Evolutionary conservation across 2,329 filamentous ascomycete genomes (phyloP).

Genomic region (Torrubiellomyces zombiae): DNA sequence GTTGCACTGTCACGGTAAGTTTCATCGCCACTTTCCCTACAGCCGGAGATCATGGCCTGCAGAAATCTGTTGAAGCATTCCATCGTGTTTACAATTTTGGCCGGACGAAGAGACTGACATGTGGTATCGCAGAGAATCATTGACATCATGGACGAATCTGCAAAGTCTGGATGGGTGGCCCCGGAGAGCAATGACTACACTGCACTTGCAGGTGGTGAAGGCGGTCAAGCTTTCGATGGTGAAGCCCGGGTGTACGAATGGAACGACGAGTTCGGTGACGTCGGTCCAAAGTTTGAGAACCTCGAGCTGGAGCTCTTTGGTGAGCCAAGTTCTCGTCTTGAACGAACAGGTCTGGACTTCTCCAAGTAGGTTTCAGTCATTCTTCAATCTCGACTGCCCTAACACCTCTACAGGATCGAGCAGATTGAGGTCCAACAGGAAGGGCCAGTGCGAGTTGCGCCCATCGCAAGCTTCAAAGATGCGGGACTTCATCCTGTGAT

Average conservation of each 20-base stretch:
- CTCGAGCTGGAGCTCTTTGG: slow-evolving; percentile 68
- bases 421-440: slow-evolving; percentile 41
- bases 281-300: slow-evolving; percentile 53
- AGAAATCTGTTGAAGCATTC: no score
- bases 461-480: slow-evolving; percentile 45
- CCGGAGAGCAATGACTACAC: slow-evolving; percentile 32
- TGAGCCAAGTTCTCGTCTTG: slow-evolving; percentile 28
- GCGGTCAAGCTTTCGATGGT: slow-evolving; percentile 24
- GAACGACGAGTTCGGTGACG: slow-evolving; percentile 70
- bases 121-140: no score
- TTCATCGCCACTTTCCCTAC: no score
- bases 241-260: slow-evolving; percentile 63
- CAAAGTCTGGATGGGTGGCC: slow-evolving; percentile 25
- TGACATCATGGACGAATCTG: slow-evolving; percentile 5
- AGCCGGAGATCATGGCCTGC: no score
- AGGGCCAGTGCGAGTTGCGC: slow-evolving; percentile 32
- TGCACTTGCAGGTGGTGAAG: slow-evolving; percentile 7
- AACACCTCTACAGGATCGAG: slow-evolving; percentile 27
- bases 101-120: no score
- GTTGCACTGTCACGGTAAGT: no score
- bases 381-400: slow-evolving; percentile 5
- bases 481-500: slow-evolving; percentile 78
- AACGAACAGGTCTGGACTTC: slow-evolving; percentile 43
- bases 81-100: no score
- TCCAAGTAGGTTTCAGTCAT: slow-evolving; percentile 31